Evolutionary conservation across 2,329 filamentous ascomycete genomes (phyloP).

Genomic region (Nemania serpens): DNA sequence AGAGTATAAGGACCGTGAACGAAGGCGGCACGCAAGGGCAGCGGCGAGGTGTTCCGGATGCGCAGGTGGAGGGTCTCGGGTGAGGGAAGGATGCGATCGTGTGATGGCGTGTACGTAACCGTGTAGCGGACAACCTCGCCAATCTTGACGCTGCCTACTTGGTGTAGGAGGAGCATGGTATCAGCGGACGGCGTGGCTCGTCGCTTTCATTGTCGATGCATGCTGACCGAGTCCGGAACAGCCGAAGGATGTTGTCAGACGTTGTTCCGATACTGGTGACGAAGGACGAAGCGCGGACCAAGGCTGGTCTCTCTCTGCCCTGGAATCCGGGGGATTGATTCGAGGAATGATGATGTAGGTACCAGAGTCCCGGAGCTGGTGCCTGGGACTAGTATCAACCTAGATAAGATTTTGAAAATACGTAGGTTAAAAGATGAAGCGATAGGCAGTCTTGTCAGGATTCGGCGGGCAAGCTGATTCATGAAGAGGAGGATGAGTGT

Average conservation of each 20-base stretch:
- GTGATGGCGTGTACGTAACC: slow-evolving; percentile 86
- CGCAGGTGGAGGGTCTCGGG: slow-evolving; percentile 81
- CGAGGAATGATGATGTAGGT: not conserved
- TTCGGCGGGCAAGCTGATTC: slow-evolving; percentile 2
- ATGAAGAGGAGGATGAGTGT: not conserved
- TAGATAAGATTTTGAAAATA: too few species aligned
- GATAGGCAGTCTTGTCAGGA: not conserved
- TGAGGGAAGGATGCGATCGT: slow-evolving; percentile 87
- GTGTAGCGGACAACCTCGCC: slow-evolving; percentile 93
- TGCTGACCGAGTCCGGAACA: not conserved
- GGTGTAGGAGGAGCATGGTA: slow-evolving; percentile 86
- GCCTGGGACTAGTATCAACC: too few species aligned
- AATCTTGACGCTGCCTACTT: slow-evolving; percentile 88
- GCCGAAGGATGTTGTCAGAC: not conserved
- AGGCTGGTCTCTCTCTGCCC: not conserved
- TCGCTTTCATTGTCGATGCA: slow-evolving; percentile 4
- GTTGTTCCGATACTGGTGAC: not conserved
- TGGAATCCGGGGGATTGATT: too few species aligned
- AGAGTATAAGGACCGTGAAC: slow-evolving; percentile 95
- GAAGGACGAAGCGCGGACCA: not conserved
- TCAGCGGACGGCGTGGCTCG: slow-evolving; percentile 17
- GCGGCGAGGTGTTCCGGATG: slow-evolving; percentile 88
- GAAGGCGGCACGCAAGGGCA: slow-evolving; percentile 91
- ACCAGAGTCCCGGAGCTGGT: not conserved
- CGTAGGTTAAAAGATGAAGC: not conserved